Conservation (phyloP, 352 stramenopile species). For the Globisporangium carolinianum region DNA sequence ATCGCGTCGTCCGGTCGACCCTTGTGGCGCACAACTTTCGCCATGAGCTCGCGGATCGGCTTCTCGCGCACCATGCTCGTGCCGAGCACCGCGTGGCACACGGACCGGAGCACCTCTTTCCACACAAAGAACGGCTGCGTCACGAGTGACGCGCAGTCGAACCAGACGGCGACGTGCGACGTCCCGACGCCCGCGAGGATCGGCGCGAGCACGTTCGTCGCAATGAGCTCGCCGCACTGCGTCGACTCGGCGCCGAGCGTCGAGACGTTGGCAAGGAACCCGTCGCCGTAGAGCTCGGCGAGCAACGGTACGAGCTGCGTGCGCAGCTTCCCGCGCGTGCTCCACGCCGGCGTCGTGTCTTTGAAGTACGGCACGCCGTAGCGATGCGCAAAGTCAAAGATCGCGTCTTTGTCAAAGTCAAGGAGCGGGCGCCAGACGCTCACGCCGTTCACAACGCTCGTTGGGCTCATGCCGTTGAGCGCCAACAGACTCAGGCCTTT, state of each 20-base stretch:
- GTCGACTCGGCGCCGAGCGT: conserved; percentile 72
- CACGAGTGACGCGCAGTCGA: conserved; percentile 46
- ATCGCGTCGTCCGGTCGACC: conserved; percentile 27
- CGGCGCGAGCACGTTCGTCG: conserved; percentile 41
- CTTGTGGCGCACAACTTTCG: conserved; percentile 51
- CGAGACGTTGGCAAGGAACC: conserved; percentile 78
- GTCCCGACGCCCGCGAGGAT: conserved; percentile 54
- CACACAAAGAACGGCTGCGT: conserved; percentile 79
- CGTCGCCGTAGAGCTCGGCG: conserved; percentile 93
- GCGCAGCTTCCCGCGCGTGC: conserved; percentile 93
- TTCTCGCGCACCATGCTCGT: conserved; percentile 84
- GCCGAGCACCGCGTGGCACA: conserved; percentile 77
- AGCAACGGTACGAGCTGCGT: conserved; percentile 93
- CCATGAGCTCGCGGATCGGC: conserved; percentile 66
- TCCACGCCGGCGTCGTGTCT: conserved; percentile 96
- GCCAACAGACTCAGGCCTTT: conserved; percentile 91
- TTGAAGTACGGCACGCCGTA: conserved; percentile 97
- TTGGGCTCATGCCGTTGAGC: conserved; percentile 91
- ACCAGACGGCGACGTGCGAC: conserved; percentile 63
- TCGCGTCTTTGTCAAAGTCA: conserved; percentile 90
- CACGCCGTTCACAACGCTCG: conserved; percentile 64
- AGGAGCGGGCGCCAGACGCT: conserved; percentile 91
- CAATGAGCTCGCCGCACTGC: conserved; percentile 67
- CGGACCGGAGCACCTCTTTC: conserved; percentile 78
- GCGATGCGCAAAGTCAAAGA: conserved; percentile 93